Evolutionary conservation across 176 grass and related monocot genomes (phyloP), one percentile per base, ranked within the genome.

Genomic region (Hyparrhenia diplandra): DNA sequence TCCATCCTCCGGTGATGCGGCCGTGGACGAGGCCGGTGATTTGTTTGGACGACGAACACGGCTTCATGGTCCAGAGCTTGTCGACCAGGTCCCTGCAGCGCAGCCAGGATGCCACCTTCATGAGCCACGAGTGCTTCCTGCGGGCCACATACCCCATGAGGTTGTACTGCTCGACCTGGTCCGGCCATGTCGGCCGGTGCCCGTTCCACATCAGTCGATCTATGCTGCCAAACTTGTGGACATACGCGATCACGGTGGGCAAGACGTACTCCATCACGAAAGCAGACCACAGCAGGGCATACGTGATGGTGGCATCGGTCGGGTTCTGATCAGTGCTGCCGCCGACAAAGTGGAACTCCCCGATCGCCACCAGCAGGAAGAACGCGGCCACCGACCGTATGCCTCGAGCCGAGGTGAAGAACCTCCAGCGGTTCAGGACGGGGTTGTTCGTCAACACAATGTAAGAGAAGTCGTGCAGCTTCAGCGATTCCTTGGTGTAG

Each of bases 41-140:
- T 1, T 8, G 1, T 0, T 0, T 2, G 39, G 41, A 13, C 3
- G 41, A 61, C 23, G 4, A 16, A 32, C 24, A 0, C 16, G 62
- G 31, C 76, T 24, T 10, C 76, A 79, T 79, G 30, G 1, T 5
- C 61, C 76, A 79, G 45, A 0, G 28, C 30, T 67, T 61, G 6
- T 79, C 41, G 31, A 79, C 0, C 20, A n/a, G 1, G 6, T 52
- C 20, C 0, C 4, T 2, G 28, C 27, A 47, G 13, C 4, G 3
- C 1, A 79, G n/a, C 0, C 2, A 17, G 6, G 1, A 13, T 17
- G 2, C 24, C 8, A 63, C 0, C 17, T 3, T 6, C 9, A 2
- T 67, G 8, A 30, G 17, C 9, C 0, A 59, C 0, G 0, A 0
- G 12, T 10, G 18, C 12, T n/a, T 23, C 6, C 30, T 14, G 27